Conservation (phyloP, 2,329 filamentous ascomycete species). For the Fusarium clavum region DNA sequence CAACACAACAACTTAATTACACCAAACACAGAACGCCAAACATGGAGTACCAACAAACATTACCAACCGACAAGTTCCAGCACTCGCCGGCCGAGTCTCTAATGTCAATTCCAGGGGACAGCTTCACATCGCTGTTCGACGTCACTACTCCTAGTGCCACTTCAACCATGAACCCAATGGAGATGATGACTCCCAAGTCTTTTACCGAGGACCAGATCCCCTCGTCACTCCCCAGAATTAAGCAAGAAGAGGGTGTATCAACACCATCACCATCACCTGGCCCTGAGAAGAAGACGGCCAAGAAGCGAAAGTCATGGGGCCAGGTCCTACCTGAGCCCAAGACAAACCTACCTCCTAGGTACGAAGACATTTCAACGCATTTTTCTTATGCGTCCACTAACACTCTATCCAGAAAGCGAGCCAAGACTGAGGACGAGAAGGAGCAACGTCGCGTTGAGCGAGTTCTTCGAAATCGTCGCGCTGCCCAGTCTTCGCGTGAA, state of each 20-base stretch:
- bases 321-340: conserved; percentile 97
- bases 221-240: conserved; percentile 17
- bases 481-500: conserved; percentile 95
- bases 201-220: conserved; percentile 48
- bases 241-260: conserved; percentile 36
- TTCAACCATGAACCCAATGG: conserved; percentile 58
- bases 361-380: conserved; percentile 48
- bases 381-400: conserved; percentile 37
- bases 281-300: conserved; percentile 75
- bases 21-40: conserved; percentile 24
- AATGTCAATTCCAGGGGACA: conserved; percentile 62
- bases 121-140: conserved; percentile 62
- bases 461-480: conserved; percentile 94
- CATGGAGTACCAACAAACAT: conserved; percentile 58
- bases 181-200: conserved; percentile 63
- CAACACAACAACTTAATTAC: conserved; percentile 18
- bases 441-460: conserved; percentile 97
- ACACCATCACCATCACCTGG: conserved; percentile 43
- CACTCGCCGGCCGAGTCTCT: conserved; percentile 66
- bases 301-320: conserved; percentile 99
- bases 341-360: conserved; percentile 93
- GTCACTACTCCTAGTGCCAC: conserved; percentile 48
- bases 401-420: conserved; percentile 77
- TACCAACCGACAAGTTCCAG: conserved; percentile 64
- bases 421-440: conserved; percentile 99